A percentile compares a stretch with the other conserved stretches of the same genome.
These are phyloP conservation scores for Clarireedia sp. DNA, from an alignment of 2,329 filamentous ascomycete genomes.

Conservation along the genomic window DNA sequence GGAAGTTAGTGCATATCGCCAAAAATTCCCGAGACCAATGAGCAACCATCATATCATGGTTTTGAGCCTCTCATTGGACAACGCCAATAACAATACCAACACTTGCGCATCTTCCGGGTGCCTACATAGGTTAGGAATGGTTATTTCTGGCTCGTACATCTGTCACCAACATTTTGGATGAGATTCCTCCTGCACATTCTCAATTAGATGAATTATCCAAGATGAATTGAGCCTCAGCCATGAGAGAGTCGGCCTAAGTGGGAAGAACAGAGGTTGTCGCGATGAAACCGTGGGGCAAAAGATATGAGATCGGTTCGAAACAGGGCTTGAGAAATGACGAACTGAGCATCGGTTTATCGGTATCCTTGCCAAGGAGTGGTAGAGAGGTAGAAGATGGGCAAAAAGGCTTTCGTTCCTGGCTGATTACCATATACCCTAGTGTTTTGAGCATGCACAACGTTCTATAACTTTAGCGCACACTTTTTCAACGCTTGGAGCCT, in stretches of 20 bases:
- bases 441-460: background rate
- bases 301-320: background rate
- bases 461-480: background rate
- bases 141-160: background rate
- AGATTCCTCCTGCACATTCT: background rate
- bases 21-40: background rate
- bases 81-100: no score
- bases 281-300: background rate
- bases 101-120: no score
- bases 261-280: background rate
- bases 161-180: background rate
- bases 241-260: no score
- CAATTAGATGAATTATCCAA: background rate
- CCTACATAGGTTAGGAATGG: background rate
- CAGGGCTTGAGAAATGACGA: background rate
- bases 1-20: background rate
- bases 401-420: no score
- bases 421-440: no score
- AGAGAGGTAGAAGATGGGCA: no score
- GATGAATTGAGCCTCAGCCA: background rate
- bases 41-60: no score
- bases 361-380: no score
- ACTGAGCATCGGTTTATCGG: background rate
- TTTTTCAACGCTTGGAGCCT: conserved; percentile 1
- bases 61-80: no score